Evolutionary conservation across 345 rosid species (phyloP).

Genomic region (Garcia nutans): DNA sequence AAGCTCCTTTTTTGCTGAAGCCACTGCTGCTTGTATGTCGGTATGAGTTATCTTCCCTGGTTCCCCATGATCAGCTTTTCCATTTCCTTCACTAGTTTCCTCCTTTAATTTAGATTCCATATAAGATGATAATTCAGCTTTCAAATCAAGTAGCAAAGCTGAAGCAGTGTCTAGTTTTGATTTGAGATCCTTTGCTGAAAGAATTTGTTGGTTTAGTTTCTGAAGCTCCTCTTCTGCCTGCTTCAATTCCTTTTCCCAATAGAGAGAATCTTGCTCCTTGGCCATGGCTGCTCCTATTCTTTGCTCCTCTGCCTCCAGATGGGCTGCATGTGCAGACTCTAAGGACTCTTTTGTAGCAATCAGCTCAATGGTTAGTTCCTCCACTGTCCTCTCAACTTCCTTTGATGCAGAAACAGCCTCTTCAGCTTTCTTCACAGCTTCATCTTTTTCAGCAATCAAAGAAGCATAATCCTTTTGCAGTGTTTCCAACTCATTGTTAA

Average conservation of each 20-base stretch:
- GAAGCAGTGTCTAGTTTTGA: slow-evolving; percentile 65
- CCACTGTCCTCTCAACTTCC: slow-evolving; percentile 87
- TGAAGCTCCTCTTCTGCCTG: slow-evolving; percentile 85
- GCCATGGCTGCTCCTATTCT: slow-evolving; percentile 81
- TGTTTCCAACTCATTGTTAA: slow-evolving; percentile 64
- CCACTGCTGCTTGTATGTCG: slow-evolving; percentile 57
- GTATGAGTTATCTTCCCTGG: slow-evolving; percentile 40
- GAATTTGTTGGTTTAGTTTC: slow-evolving; percentile 61
- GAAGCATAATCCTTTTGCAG: slow-evolving; percentile 50
- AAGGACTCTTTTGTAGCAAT: slow-evolving; percentile 76
- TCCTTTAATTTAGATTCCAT: slow-evolving; percentile 59
- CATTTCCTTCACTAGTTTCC: slow-evolving; percentile 31
- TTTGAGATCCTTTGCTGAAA: slow-evolving; percentile 70
- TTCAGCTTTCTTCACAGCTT: slow-evolving; percentile 67
- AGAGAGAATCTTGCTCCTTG: slow-evolving; percentile 71
- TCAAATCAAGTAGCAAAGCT: slow-evolving; percentile 65
- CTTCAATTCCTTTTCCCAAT: slow-evolving; percentile 84
- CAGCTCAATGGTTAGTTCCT: slow-evolving; percentile 81
- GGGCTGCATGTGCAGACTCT: slow-evolving; percentile 88
- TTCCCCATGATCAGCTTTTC: slow-evolving; percentile 29
- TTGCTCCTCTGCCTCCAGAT: slow-evolving; percentile 89
- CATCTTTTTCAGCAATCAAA: slow-evolving; percentile 56
- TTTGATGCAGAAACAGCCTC: slow-evolving; percentile 63
- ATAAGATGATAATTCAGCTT: slow-evolving; percentile 75
- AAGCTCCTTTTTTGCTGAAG: slow-evolving; percentile 78